These are phyloP conservation scores for Cyclotella sp. DNA, from an alignment of 108 stramenopile species.

Conservation along the genomic window DNA sequence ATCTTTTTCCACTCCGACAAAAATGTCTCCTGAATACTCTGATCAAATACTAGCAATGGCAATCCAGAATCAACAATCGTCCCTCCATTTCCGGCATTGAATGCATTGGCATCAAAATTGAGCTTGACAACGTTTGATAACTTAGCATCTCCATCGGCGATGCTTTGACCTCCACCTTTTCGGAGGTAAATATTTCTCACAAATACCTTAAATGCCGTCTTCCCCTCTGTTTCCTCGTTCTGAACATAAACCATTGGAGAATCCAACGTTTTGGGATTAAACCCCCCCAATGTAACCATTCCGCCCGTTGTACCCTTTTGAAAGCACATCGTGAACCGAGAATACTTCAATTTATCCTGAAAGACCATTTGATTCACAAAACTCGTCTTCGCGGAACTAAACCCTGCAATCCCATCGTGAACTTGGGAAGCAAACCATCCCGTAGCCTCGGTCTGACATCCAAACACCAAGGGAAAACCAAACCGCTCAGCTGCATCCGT, in stretches of 20 bases:
- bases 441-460: conserved; percentile 55
- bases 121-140: conserved; percentile 32
- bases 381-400: conserved; percentile 50
- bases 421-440: conserved; percentile 58
- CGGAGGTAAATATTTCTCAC: conserved; percentile 51
- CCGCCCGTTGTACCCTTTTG: conserved; percentile 28
- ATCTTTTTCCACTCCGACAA: conserved; percentile 49
- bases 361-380: conserved; percentile 60
- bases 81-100: conserved; percentile 49
- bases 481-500: conserved; percentile 19
- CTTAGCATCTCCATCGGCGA: conserved; percentile 18
- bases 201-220: conserved; percentile 51
- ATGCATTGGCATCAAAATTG: conserved; percentile 38
- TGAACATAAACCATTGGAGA: conserved; percentile 56
- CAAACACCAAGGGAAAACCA: conserved; percentile 61
- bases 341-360: conserved; percentile 51
- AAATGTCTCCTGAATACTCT: conserved; percentile 48
- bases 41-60: conserved; percentile 47
- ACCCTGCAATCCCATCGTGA: conserved; percentile 54
- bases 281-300: conserved; percentile 55
- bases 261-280: conserved; percentile 42
- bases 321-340: conserved; percentile 56
- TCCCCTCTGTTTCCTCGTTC: conserved; percentile 31
- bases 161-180: conserved; percentile 47
- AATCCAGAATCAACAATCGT: conserved; percentile 55